A percentile compares a stretch with the other conserved stretches of the same genome.
These are phyloP conservation scores for Zychaea mexicana DNA, from an alignment of 371 early-diverging fungal species.

Conservation along the genomic window DNA sequence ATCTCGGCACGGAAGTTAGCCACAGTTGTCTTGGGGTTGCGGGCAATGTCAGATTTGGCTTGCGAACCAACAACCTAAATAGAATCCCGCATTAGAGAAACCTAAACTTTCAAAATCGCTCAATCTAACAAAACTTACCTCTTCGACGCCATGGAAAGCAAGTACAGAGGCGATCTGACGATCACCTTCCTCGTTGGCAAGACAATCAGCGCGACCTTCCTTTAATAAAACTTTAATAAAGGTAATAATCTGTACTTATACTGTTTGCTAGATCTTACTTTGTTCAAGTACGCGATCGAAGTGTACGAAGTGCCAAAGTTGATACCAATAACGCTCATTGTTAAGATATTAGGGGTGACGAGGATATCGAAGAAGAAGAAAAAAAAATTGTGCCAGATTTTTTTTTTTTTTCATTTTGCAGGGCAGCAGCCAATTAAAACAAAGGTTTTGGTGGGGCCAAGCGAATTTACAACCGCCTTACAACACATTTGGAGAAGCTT, in stretches of 20 bases:
- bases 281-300: constrained; percentile 86
- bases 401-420: not conserved
- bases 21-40: constrained; percentile 88
- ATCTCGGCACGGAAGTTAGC: constrained; percentile 85
- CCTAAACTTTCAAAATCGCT: too few species aligned
- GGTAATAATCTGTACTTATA: too few species aligned
- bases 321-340: constrained; percentile 69
- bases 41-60: constrained; percentile 88
- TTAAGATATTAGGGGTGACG: not conserved
- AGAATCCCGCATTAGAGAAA: not conserved
- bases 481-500: too few species aligned
- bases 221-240: too few species aligned
- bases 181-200: constrained; percentile 98
- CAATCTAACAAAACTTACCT: constrained; percentile 38
- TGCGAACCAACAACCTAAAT: constrained; percentile 86
- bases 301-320: constrained; percentile 91
- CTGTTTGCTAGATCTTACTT: too few species aligned
- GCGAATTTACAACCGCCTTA: too few species aligned
- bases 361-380: not conserved
- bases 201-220: constrained; percentile 87
- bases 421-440: not conserved
- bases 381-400: not conserved
- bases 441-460: not conserved
- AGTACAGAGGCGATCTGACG: constrained; percentile 92
- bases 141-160: constrained; percentile 91